These are phyloP conservation scores for Fusarium robinianum DNA, from an alignment of 2,329 filamentous ascomycete genomes.

Conservation along the genomic window DNA sequence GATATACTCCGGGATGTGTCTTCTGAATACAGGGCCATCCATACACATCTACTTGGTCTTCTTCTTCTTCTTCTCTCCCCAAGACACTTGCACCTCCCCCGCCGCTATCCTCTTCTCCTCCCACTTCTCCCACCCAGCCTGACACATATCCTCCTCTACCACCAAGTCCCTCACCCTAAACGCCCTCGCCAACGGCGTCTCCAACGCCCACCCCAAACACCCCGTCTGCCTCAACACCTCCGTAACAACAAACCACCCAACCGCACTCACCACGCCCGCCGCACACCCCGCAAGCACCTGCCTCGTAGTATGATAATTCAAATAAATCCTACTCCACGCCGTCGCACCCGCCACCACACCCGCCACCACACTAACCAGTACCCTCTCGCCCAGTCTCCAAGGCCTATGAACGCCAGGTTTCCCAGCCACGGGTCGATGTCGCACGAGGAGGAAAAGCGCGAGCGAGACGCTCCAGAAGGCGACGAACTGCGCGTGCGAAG, in stretches of 20 bases:
- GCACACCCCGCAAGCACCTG: constrained; percentile 83
- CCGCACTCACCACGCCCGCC: constrained; percentile 72
- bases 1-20: no score
- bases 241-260: constrained; percentile 79
- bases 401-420: constrained; percentile 44
- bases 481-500: constrained; percentile 92
- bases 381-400: constrained; percentile 65
- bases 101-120: constrained; percentile 56
- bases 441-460: constrained; percentile 79
- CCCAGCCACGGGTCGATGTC: constrained; percentile 63
- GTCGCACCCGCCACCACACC: constrained; percentile 68
- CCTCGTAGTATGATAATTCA: constrained; percentile 87
- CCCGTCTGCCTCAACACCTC: constrained; percentile 68
- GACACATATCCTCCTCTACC: constrained; percentile 83
- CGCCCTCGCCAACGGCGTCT: constrained; percentile 64
- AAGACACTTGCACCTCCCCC: no score
- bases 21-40: no score
- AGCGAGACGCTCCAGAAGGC: constrained; percentile 88
- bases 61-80: constrained; percentile 39
- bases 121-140: constrained; percentile 95
- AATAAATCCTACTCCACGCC: constrained; percentile 82
- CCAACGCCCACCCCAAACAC: constrained; percentile 72
- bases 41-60: constrained; percentile 44
- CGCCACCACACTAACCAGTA: constrained; percentile 57
- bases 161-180: constrained; percentile 82